Evolutionary conservation across 2,329 filamentous ascomycete species (phyloP).

Genomic region (Neoarthrinium moseri): DNA sequence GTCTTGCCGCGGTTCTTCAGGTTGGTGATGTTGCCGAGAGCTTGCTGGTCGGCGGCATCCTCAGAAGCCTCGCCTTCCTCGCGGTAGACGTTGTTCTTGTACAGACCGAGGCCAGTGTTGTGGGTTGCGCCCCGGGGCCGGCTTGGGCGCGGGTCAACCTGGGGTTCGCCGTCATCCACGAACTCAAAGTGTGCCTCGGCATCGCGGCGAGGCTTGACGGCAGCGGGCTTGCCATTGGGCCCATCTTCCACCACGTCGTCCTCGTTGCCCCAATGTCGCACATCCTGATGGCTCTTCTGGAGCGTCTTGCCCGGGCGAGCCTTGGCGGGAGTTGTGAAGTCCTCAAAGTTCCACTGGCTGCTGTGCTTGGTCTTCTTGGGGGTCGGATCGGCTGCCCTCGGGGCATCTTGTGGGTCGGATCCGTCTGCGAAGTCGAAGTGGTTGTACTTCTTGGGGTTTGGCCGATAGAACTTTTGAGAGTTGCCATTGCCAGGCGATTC

Average conservation of each 20-base stretch:
- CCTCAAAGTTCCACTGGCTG: constrained; percentile 83
- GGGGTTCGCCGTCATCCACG: constrained; percentile 67
- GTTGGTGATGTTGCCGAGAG: constrained; percentile 70
- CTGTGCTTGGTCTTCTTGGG: constrained; percentile 61
- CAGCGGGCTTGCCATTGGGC: constrained; percentile 56
- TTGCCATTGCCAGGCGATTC: constrained; percentile 40
- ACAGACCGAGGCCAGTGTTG: constrained; percentile 70
- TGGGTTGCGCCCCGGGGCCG: constrained; percentile 55
- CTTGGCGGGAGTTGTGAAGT: constrained; percentile 84
- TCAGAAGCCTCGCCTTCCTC: constrained; percentile 43
- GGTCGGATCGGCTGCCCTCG: constrained; percentile 37
- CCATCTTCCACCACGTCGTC: constrained; percentile 59
- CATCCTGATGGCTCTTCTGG: constrained; percentile 58
- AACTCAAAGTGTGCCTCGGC: constrained; percentile 83
- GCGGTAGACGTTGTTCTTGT: constrained; percentile 73
- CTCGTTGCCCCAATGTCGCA: constrained; percentile 78
- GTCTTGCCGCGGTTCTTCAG: constrained; percentile 71
- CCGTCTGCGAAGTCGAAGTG: constrained; percentile 83
- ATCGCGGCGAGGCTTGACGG: constrained; percentile 72
- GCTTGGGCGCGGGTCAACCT: constrained; percentile 44
- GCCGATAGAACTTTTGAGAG: constrained; percentile 50
- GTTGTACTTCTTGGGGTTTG: constrained; percentile 75
- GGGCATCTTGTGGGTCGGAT: constrained; percentile 48
- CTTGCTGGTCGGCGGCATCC: constrained; percentile 35
- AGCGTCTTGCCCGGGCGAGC: constrained; percentile 55